These are phyloP conservation scores for Coemansia sp. DNA, from an alignment of 371 early-diverging fungal species.

Conservation along the genomic window DNA sequence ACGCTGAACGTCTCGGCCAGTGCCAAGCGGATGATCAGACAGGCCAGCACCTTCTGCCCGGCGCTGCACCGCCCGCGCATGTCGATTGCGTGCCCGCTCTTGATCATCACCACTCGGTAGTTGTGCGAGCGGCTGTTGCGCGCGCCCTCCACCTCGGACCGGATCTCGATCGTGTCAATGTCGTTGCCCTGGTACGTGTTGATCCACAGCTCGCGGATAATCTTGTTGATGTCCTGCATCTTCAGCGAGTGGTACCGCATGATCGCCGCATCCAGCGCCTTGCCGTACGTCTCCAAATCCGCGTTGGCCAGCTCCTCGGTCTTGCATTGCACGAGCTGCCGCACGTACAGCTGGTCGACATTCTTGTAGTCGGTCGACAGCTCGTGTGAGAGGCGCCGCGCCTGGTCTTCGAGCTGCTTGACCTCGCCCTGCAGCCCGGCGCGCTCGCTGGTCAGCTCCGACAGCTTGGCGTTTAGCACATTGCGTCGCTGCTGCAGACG, in stretches of 20 bases:
- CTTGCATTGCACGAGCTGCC: constrained; percentile 69
- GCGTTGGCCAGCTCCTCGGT: constrained; percentile 71
- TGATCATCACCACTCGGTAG: constrained; percentile 98
- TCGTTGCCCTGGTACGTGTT: constrained; percentile 97
- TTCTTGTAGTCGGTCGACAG: constrained; percentile 76
- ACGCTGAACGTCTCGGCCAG: constrained; percentile 95
- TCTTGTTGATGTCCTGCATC: constrained; percentile 98
- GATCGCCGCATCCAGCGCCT: constrained; percentile 89
- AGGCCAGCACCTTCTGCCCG: constrained; percentile 98
- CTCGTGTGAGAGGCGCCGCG: constrained; percentile 60
- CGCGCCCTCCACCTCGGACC: constrained; percentile 79
- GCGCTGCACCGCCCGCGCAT: constrained; percentile 99
- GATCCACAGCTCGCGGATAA: constrained; percentile 96
- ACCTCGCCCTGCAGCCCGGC: constrained; percentile 82
- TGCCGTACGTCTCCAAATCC: constrained; percentile 87
- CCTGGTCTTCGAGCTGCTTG: constrained; percentile 79
- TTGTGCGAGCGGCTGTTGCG: constrained; percentile 77
- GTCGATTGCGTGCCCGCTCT: constrained; percentile 87
- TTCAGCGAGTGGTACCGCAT: constrained; percentile 94
- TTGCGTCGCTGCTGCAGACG: constrained; percentile 38
- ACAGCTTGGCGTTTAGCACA: constrained; percentile 32
- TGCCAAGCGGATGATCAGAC: constrained; percentile 97
- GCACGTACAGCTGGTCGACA: constrained; percentile 67
- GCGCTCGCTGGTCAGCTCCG: constrained; percentile 49
- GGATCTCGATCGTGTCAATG: constrained; percentile 95